phyloP scores from a whole-genome alignment of 2,329 filamentous ascomycete species.

The Helotiales sp. region DNA sequence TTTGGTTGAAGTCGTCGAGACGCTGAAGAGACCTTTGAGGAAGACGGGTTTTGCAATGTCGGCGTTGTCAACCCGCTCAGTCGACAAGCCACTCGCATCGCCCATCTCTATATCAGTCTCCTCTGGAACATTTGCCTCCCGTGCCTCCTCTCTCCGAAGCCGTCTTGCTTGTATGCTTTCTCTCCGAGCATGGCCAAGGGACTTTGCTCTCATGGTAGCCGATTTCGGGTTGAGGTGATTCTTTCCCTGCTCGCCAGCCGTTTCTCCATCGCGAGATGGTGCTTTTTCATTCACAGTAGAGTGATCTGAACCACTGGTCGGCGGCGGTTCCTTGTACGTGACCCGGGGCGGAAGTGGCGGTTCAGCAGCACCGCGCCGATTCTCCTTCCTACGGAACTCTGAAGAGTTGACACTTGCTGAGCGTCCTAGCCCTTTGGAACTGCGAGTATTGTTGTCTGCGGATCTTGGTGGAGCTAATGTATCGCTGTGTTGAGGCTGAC shows the following conservation, averaged over 20 bases:
- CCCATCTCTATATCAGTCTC: slow-evolving; percentile 83
- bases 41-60: slow-evolving; percentile 92
- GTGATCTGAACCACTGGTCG: slow-evolving; percentile 78
- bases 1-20: slow-evolving; percentile 93
- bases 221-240: slow-evolving; percentile 54
- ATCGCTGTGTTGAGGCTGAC: slow-evolving; percentile 73
- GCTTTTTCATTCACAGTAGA: slow-evolving; percentile 57
- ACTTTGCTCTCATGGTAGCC: slow-evolving; percentile 75
- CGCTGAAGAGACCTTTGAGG: slow-evolving; percentile 94
- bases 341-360: slow-evolving; percentile 49
- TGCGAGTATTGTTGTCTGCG: slow-evolving; percentile 57
- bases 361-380: slow-evolving; percentile 54
- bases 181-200: slow-evolving; percentile 81
- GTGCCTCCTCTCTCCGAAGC: slow-evolving; percentile 68
- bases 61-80: slow-evolving; percentile 62
- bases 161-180: slow-evolving; percentile 92
- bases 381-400: slow-evolving; percentile 69
- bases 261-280: slow-evolving; percentile 44
- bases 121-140: slow-evolving; percentile 80
- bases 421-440: slow-evolving; percentile 72
- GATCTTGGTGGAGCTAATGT: slow-evolving; percentile 73
- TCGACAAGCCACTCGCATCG: slow-evolving; percentile 59
- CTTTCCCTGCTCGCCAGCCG: slow-evolving; percentile 48
- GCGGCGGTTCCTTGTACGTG: slow-evolving; percentile 63
- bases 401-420: slow-evolving; percentile 92